Evolutionary conservation across 2,329 filamentous ascomycete species (phyloP).

Genomic region (Pestalotiopsis sp.): DNA sequence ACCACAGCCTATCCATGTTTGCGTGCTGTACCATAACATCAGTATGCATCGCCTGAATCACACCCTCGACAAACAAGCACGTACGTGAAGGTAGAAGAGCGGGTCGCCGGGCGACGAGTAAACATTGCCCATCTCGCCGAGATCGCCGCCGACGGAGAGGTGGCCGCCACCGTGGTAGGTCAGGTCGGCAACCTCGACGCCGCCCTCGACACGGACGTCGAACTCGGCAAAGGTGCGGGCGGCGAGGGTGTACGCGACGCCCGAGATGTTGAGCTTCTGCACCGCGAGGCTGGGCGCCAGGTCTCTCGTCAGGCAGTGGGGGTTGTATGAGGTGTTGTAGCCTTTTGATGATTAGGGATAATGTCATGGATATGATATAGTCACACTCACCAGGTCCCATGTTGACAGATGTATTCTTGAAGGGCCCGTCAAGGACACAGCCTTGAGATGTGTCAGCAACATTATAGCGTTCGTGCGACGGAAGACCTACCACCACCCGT

Average conservation of each 20-base stretch:
- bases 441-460: slow-evolving; percentile 17
- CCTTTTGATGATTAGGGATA: slow-evolving; percentile 3
- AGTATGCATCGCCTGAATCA: background rate
- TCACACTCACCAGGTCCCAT: slow-evolving; percentile 25
- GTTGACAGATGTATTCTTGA: slow-evolving; percentile 27
- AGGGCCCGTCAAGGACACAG: slow-evolving; percentile 31
- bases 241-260: slow-evolving; percentile 16
- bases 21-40: slow-evolving; percentile 22
- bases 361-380: too few species aligned
- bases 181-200: background rate
- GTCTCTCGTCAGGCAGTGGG: slow-evolving; percentile 34
- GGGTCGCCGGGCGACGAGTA: slow-evolving; percentile 27
- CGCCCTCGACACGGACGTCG: slow-evolving; percentile 28
- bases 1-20: slow-evolving; percentile 28
- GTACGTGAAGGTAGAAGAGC: slow-evolving; percentile 31
- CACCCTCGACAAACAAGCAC: background rate
- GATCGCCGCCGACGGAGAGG: slow-evolving; percentile 1
- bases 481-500: slow-evolving; percentile 6
- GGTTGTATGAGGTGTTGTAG: slow-evolving; percentile 24
- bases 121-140: slow-evolving; percentile 3
- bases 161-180: slow-evolving; percentile 7
- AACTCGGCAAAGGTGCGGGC: slow-evolving; percentile 27
- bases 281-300: slow-evolving; percentile 24
- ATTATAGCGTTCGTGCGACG: background rate
- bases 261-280: slow-evolving; percentile 16